phyloP scores from a whole-genome alignment of 2,329 filamentous ascomycete genomes.

The Neurospora sp. region DNA sequence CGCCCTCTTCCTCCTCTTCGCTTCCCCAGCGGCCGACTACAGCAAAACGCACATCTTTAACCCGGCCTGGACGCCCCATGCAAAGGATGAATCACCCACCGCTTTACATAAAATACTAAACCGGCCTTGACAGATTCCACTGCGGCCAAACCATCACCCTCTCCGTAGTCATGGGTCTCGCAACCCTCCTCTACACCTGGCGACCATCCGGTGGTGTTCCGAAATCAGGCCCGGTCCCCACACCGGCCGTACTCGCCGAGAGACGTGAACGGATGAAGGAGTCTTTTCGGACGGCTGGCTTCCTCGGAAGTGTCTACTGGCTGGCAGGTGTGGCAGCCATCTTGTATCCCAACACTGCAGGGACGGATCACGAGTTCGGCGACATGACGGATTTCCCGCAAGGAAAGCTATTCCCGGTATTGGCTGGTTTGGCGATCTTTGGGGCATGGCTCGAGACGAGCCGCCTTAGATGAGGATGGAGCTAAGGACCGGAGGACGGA shows the following conservation, averaged over 20 bases:
- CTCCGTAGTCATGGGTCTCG: slow-evolving; percentile 27
- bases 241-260: background rate
- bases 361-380: slow-evolving; percentile 33
- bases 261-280: slow-evolving; percentile 17
- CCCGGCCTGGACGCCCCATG: slow-evolving; percentile 34
- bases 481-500: background rate
- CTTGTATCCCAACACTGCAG: slow-evolving; percentile 28
- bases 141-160: slow-evolving; percentile 32
- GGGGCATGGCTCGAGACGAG: slow-evolving; percentile 7
- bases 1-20: slow-evolving; percentile 26
- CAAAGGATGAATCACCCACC: slow-evolving; percentile 25
- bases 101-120: background rate
- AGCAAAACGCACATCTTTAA: slow-evolving; percentile 33
- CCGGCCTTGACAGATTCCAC: slow-evolving; percentile 25
- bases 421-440: slow-evolving; percentile 11
- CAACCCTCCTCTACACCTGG: slow-evolving; percentile 32
- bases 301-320: slow-evolving; percentile 33
- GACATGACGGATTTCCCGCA: slow-evolving; percentile 29
- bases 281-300: slow-evolving; percentile 23
- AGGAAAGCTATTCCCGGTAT: slow-evolving; percentile 20
- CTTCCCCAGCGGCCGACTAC: slow-evolving; percentile 29
- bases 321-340: slow-evolving; percentile 27
- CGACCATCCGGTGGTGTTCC: slow-evolving; percentile 13
- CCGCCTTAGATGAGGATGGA: background rate
- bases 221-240: background rate